Conservation (phyloP, 108 stramenopile species). For the Nannochloropsis salina region DNA sequence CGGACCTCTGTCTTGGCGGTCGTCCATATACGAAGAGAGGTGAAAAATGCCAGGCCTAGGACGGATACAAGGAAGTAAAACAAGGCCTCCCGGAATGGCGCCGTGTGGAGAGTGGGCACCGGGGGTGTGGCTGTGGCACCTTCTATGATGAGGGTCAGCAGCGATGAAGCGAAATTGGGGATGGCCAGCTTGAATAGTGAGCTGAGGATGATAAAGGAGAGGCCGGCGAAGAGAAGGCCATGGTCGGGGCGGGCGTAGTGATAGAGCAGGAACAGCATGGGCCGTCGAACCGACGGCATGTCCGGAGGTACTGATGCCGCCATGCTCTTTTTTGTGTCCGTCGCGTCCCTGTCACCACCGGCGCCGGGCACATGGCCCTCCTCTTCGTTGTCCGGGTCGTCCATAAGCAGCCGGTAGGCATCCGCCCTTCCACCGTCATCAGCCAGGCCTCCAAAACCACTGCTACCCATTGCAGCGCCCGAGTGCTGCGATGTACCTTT, state of each 20-base stretch:
- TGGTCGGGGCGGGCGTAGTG: not conserved
- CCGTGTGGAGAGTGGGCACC: not conserved
- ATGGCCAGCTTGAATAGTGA: not conserved
- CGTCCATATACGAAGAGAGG: conserved; percentile 16
- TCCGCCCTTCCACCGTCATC: not conserved
- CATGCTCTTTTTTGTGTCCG: not conserved
- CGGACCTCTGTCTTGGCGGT: conserved; percentile 28
- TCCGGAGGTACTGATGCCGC: too few relatives aligned
- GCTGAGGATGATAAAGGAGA: conserved; percentile 3
- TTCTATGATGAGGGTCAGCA: not conserved
- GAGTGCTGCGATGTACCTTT: not conserved
- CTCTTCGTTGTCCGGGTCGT: not conserved
- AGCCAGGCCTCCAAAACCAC: not conserved
- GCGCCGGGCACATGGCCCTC: not conserved
- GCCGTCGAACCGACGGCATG: not conserved
- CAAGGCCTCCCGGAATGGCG: not conserved
- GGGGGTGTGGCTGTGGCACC: not conserved
- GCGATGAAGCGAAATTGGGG: conserved; percentile 15
- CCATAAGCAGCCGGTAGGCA: not conserved
- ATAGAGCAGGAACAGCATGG: not conserved
- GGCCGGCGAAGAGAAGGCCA: conserved; percentile 1
- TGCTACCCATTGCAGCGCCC: not conserved
- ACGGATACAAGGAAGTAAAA: conserved; percentile 2
- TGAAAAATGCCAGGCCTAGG: not conserved
- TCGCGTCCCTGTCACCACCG: not conserved